Evolutionary conservation across 2,329 filamentous ascomycete species (phyloP), one percentile per base, ranked within the genome.

Genomic region (Dothiorella sarmentorum): DNA sequence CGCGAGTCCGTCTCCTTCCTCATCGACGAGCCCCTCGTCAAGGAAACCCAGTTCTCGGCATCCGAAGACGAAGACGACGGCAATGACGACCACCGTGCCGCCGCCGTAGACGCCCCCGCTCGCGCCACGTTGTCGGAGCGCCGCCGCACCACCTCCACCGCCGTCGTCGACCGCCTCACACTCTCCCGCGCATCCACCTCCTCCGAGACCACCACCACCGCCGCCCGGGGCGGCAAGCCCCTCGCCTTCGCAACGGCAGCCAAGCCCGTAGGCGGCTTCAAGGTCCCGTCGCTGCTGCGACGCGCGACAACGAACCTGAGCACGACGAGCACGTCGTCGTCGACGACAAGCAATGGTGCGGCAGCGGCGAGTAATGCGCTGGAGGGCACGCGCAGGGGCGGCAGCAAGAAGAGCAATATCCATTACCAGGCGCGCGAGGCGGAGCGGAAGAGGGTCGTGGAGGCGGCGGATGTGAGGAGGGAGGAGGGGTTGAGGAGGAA

Each of bases 1-100:
- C 86, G 91, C 59, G 85, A 93, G 70, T 90, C 89, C 0, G 78
- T 97, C 6, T 95, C 90, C 4, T 89, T 88, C 71, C 81, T 97
- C 9, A 85, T 96, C 15, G 91, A 96, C 53, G 82, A 83, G 37
- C 78, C 79, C 0, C 65, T 71, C 22, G 85, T 89, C 42, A 82
- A 84, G 24, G 79, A 83, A 59, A 80, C 82, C 15, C 68, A 75
- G 62, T 61, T 66, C 33, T 76, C 74, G 0, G 76, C 77, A 20
- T 71, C 73, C 26, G 73, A 78, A 58, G 62, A 70, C 26, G 72
- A 71, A 60, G 79, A 77, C 9, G 79, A 82, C n/a, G 78, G 77
- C 17, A 77, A 80, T 35, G 74, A 74, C 10, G 77, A 77, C 59
- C 11, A 56, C 58, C n/a, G 56, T 51, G 3, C 24, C 60, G 61